Evolutionary conservation across 306 rosid species (phyloP).

Genomic region (Cyamopsis tetragonoloba): DNA sequence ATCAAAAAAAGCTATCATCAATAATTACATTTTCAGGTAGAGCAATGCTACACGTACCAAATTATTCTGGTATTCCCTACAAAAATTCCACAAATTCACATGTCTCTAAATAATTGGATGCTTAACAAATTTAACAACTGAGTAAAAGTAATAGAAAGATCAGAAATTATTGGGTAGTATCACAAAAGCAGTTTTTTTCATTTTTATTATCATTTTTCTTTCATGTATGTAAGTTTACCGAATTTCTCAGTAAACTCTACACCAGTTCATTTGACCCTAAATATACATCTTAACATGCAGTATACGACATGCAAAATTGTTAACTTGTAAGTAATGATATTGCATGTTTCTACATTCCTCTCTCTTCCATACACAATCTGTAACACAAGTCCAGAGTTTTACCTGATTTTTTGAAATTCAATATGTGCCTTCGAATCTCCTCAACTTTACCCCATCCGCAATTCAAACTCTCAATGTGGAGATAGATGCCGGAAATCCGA

Average conservation of each 20-base stretch:
- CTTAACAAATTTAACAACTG: too few relatives aligned
- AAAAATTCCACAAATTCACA: too few relatives aligned
- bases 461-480: constrained; percentile 67
- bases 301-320: not conserved
- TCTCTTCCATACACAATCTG: not conserved
- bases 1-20: constrained; percentile 8
- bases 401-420: constrained; percentile 90
- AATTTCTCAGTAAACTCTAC: not conserved
- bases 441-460: constrained; percentile 98
- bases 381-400: constrained; percentile 4
- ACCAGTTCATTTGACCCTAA: constrained; percentile 1
- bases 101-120: too few relatives aligned
- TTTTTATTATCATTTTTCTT: too few relatives aligned
- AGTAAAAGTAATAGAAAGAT: too few relatives aligned
- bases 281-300: not conserved
- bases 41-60: too few relatives aligned
- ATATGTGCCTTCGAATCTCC: constrained; percentile 87
- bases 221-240: not conserved
- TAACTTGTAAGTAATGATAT: too few relatives aligned
- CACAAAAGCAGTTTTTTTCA: too few relatives aligned
- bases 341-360: constrained; percentile 4
- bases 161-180: too few relatives aligned
- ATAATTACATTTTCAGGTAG: not conserved
- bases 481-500: constrained; percentile 78
- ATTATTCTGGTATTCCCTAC: too few relatives aligned